Conservation (phyloP, 768 basidiomycete genomes). For the Lanmaoa rubissima region DNA sequence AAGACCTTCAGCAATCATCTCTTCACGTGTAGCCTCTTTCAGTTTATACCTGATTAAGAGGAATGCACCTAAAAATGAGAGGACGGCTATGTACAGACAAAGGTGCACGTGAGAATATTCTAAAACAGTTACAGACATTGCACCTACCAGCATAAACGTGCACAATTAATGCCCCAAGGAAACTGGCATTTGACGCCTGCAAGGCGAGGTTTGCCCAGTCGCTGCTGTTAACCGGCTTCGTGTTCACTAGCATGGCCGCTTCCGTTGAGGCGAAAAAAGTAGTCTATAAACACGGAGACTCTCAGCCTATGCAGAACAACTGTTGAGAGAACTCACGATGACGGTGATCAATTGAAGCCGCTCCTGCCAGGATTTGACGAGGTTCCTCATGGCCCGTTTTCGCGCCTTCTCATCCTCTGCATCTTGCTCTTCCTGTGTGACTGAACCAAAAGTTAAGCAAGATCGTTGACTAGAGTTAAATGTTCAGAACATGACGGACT, state of each 20-base stretch:
- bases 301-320: neutral
- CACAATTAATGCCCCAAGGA: constrained; percentile 53
- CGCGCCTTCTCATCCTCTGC: constrained; percentile 44
- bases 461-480: neutral
- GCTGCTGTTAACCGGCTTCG: constrained; percentile 30
- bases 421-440: constrained; percentile 51
- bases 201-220: constrained; percentile 16
- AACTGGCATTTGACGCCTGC: constrained; percentile 42
- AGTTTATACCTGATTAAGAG: constrained; percentile 55
- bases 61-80: constrained; percentile 56
- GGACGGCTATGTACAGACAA: constrained; percentile 28
- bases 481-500: constrained; percentile 11
- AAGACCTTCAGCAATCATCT: constrained; percentile 37
- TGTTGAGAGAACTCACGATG: constrained; percentile 41
- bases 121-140: neutral
- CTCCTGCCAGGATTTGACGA: constrained; percentile 63
- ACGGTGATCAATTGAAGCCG: constrained; percentile 59
- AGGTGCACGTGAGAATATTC: neutral
- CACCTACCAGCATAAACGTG: constrained; percentile 50
- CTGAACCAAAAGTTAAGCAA: constrained; percentile 19
- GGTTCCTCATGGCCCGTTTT: constrained; percentile 45
- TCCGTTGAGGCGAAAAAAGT: constrained; percentile 64
- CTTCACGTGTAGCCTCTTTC: constrained; percentile 49
- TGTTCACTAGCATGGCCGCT: constrained; percentile 48
- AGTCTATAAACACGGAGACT: constrained; percentile 37